Conservation (phyloP, 495 filamentous ascomycete species). For the Penicillium salamii region DNA sequence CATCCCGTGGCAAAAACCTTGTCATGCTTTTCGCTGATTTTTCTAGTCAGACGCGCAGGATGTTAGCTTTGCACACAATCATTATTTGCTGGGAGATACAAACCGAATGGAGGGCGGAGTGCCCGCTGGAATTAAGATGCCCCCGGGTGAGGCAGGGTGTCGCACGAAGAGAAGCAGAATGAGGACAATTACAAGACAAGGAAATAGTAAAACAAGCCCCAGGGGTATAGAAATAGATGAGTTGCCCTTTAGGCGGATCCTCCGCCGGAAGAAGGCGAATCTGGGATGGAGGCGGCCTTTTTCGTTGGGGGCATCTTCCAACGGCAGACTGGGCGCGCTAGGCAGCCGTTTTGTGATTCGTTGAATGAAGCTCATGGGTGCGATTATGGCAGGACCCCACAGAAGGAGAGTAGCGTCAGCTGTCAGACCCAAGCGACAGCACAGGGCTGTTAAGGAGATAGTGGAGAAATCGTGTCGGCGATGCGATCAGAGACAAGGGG, state of each 20-base stretch:
- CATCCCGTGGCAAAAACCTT: conserved; percentile 95
- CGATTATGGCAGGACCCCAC: conserved; percentile 25
- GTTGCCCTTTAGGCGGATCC: conserved; percentile 90
- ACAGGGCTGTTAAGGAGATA: conserved; percentile 14
- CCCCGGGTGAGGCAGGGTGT: conserved; percentile 78
- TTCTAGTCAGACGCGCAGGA: conserved; percentile 51
- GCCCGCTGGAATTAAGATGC: conserved; percentile 84
- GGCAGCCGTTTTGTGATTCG: conserved; percentile 63
- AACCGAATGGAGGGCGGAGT: conserved; percentile 91
- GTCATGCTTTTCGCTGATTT: conserved; percentile 96
- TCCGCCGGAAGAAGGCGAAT: conserved; percentile 83
- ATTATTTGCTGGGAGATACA: conserved; percentile 17
- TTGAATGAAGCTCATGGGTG: conserved; percentile 61
- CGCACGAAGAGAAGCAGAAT: conserved; percentile 87
- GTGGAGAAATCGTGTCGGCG: conserved; percentile 12
- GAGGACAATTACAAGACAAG: conserved; percentile 84
- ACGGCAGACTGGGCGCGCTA: conserved; percentile 55
- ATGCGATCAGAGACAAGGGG: conserved; percentile 6
- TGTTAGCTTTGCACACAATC: conserved; percentile 10
- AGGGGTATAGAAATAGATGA: conserved; percentile 92
- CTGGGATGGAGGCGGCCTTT: conserved; percentile 52
- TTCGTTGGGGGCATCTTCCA: conserved; percentile 56
- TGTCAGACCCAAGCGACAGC: conserved; percentile 24
- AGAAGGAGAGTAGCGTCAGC: conserved; percentile 15
- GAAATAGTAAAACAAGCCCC: conserved; percentile 89